Percentiles rank a stretch among this genome's conserved stretches.
Evolutionary conservation across 768 basidiomycete species (phyloP).

Genomic region (Tubosaeta sp.): DNA sequence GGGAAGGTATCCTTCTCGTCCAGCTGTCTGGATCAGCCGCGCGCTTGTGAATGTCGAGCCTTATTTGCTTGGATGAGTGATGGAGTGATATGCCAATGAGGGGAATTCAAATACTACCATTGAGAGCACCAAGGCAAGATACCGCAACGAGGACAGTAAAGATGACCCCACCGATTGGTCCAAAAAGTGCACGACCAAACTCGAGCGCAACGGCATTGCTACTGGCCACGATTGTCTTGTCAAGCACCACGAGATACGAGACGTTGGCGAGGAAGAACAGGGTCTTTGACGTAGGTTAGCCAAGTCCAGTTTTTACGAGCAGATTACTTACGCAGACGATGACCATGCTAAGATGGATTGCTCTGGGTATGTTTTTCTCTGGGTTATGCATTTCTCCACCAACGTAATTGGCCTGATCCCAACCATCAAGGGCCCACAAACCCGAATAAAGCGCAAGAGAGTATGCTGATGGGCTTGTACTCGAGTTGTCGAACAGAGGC

Average conservation of each 20-base stretch:
- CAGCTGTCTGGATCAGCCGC: slow-evolving; percentile 86
- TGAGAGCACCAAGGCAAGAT: slow-evolving; percentile 93
- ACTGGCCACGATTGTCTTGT: slow-evolving; percentile 65
- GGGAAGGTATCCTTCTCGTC: slow-evolving; percentile 84
- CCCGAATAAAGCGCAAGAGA: slow-evolving; percentile 95
- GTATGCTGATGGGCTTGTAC: slow-evolving; percentile 76
- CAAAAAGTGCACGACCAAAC: slow-evolving; percentile 85
- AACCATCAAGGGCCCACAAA: slow-evolving; percentile 94
- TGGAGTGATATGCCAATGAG: background rate
- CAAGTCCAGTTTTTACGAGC: background rate
- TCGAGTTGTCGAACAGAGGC: slow-evolving; percentile 70
- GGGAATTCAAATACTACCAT: slow-evolving; percentile 46
- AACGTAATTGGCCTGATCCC: slow-evolving; percentile 92
- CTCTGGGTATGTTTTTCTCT: slow-evolving; percentile 80
- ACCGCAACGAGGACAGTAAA: slow-evolving; percentile 92
- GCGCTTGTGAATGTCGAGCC: slow-evolving; percentile 68
- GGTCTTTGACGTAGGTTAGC: slow-evolving; percentile 36
- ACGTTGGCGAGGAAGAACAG: slow-evolving; percentile 82
- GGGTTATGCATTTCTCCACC: slow-evolving; percentile 84
- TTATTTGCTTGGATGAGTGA: slow-evolving; percentile 32
- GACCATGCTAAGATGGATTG: slow-evolving; percentile 88
- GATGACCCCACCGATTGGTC: slow-evolving; percentile 76
- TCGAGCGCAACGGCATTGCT: slow-evolving; percentile 90
- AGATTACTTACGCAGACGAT: slow-evolving; percentile 59
- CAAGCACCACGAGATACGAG: slow-evolving; percentile 91